Conservation (phyloP, 2,329 filamentous ascomycete species). For the Trichoderma semiorbis region DNA sequence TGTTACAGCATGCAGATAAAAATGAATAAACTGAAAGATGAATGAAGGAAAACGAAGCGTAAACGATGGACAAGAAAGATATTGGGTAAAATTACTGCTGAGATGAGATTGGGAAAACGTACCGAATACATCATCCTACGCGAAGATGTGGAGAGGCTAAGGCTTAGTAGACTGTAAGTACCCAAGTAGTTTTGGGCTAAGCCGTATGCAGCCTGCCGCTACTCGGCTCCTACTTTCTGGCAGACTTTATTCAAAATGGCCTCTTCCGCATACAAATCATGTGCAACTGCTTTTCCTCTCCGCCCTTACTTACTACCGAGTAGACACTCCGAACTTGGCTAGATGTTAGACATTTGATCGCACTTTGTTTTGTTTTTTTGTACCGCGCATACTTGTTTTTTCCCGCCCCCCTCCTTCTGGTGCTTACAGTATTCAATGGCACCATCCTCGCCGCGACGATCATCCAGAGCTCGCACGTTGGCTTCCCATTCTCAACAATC, state of each 20-base stretch:
- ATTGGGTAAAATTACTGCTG: slow-evolving; percentile 1
- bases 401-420: slow-evolving; percentile 17
- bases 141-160: neutral
- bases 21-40: neutral
- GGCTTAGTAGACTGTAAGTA: neutral
- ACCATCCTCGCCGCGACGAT: slow-evolving; percentile 73
- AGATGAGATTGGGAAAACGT: slow-evolving; percentile 7
- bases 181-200: neutral
- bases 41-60: neutral
- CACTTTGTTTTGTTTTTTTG: neutral
- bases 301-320: neutral
- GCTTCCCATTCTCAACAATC: slow-evolving; percentile 75
- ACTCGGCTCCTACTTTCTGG: neutral
- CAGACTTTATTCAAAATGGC: neutral
- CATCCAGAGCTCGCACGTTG: slow-evolving; percentile 80
- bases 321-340: neutral
- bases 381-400: slow-evolving; percentile 8
- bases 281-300: neutral
- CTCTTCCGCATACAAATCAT: neutral
- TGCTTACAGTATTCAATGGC: slow-evolving; percentile 47
- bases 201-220: neutral
- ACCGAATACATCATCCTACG: slow-evolving; percentile 13
- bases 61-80: neutral
- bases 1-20: neutral
- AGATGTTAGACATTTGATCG: slow-evolving; percentile 8